Base-by-base conservation (phyloP, 495 filamentous ascomycete species). In the Thozetella sp. region DNA sequence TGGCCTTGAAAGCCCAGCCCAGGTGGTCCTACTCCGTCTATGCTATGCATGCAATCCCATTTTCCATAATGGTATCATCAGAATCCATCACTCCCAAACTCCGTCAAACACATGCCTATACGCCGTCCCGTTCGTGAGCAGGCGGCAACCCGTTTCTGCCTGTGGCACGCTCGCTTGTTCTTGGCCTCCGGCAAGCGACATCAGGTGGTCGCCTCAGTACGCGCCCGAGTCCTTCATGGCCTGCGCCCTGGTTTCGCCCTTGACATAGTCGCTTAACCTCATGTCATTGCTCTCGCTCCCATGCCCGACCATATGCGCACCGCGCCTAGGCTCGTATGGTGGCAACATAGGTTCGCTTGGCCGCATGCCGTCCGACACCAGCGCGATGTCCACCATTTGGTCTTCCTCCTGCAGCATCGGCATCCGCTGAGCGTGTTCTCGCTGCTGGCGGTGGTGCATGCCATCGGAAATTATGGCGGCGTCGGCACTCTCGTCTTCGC, bases 211-310 rank as follows among this genome's bases (percentile, higher is more conserved):
- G 30, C 20, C 9, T 62, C 24, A 66, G 25, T 61, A 64, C 22
- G 58, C 11, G 10, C 68, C 70, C 9, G 63, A 65, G 56, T 73
- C 70, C 55, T 76, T 74, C 68, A 74, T 70, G 3, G 66, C 59
- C 60, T 76, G 72, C 46, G 73, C 72, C 46, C 73, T 59, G 23
- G 70, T 71, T 55, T 68, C 61, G 15, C 73, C 73, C 51, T 76
- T 76, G 43, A 76, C 69, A 26, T 77, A 75, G 0, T 64, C 74
- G 57, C 71, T 74, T 55, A 75, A 57, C 22, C 71, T 63, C 69
- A 75, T 68, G 30, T 77, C 72, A 46, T 75, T 74, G 17, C 60
- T 63, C 57, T 72, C 70, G 25, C 57, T 53, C 40, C 65, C 69
- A 43, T 77, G 72, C n/a, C 72, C 74, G 3, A 55, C 54, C 74